Conservation (phyloP, 2,329 filamentous ascomycete genomes). For the Aspergillus eucalypticola region DNA sequence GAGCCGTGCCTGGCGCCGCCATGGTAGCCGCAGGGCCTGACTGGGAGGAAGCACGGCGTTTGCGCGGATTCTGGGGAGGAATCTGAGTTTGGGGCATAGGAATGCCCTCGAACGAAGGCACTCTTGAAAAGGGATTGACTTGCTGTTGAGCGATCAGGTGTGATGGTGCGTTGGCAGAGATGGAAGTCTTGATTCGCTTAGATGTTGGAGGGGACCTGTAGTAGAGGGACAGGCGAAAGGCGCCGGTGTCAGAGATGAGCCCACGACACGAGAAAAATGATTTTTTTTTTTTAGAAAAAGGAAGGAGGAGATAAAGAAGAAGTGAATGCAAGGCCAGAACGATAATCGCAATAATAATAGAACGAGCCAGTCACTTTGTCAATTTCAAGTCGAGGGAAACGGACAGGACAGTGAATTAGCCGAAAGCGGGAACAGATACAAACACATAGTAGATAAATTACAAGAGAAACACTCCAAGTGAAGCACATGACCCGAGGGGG, state of each 20-base stretch:
- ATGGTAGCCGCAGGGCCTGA: conserved; percentile 40
- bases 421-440: neutral
- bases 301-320: conserved; percentile 10
- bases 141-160: conserved; percentile 43
- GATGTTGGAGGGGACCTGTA: conserved; percentile 44
- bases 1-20: conserved; percentile 32
- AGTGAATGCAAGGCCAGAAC: neutral
- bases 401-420: neutral
- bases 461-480: neutral
- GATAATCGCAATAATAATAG: neutral
- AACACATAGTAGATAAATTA: neutral
- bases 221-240: conserved; percentile 10
- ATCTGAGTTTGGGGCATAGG: conserved; percentile 41
- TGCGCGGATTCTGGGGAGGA: conserved; percentile 43
- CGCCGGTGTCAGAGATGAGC: conserved; percentile 10
- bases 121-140: conserved; percentile 37
- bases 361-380: conserved; percentile 4
- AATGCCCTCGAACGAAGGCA: conserved; percentile 41
- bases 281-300: neutral
- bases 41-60: conserved; percentile 46
- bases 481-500: neutral
- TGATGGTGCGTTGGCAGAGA: conserved; percentile 36
- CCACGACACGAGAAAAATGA: neutral
- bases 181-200: conserved; percentile 45
- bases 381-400: neutral